Evolutionary conservation across 139 green algal genomes (phyloP), one percentile per base, ranked within the genome.

Genomic region (Chlamydomonas asymmetrica): DNA sequence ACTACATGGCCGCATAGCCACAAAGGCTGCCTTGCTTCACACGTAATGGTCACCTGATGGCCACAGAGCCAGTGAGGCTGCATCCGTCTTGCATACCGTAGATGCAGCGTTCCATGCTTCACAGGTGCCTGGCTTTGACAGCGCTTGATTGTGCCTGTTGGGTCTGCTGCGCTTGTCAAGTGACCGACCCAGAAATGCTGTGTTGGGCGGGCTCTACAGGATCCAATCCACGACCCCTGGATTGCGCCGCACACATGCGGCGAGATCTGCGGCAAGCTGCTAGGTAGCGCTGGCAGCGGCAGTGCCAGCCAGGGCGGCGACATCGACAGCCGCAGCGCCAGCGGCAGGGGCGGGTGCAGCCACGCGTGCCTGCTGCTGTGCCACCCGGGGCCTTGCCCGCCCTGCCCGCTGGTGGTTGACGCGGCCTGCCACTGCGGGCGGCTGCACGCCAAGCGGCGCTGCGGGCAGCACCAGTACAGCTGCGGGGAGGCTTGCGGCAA

Each of bases 351-450:
- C 32, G 72, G 71, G 29, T 96, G 91, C 71, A 73, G 56, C 10
- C 91, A 96, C 80, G 82, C 54, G 8, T 96, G 91, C 76, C 69
- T 92, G 71, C 80, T 96, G 81, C 84, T 94, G 37, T 96, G 91
- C 79, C 91, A 96, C 82, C 91, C 91, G 7, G 91, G 91, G 8
- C 91, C 91, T 38, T 93, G 89, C 80, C 88, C 91, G 5, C 90
- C 88, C 40, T 96, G 91, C 84, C 88, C 91, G 3, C 79, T 90
- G 48, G 80, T 90, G 62, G 84, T 94, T 37, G 68, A 84, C 22
- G 80, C 85, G 8, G 49, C 45, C 37, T 96, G 91, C 74, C 74
- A 88, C 75, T 96, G 91, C 75, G 91, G 88, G 10, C 4, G 5
- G 5, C 83, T 80, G 43, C 45, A 27, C 0, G 49, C 76, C 27